Base-by-base conservation (phyloP, 2,329 filamentous ascomycete genomes). In the Aspergillus sp. region DNA sequence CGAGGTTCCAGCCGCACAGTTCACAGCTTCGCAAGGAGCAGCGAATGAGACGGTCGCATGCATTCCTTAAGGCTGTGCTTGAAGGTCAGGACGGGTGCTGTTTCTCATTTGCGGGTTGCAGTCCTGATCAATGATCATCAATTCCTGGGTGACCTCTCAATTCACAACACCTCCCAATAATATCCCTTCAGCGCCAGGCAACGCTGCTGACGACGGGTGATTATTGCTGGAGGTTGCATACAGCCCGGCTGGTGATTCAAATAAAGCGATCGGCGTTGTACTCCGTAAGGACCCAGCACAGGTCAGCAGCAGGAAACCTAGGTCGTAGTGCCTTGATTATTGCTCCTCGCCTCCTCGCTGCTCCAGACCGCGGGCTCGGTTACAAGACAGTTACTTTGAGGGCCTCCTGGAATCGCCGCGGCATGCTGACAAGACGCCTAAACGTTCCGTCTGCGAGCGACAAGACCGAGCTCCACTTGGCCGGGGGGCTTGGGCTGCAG, bases 1-100 rank as follows among this genome's bases (percentile, higher is more conserved):
- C 44, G 34, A 54, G 34, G 24, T 54, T 54, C 52, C 44, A 54
- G 52, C 52, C 52, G 45, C 52, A 54, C 52, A 54, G 52, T 30
- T 54, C 45, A 48, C 34, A 52, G 24, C 49, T 42, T 37, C 17
- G 24, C 24, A 30, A 53, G 19, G 37, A 53, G 30, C n/a, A 19
- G 30, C 51, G 51, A 53, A 53, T 53, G 13, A 53, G 17, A 54
- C 19, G 51, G 37, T 33, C 33, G 52, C 17, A 33, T 48, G 44
- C 52, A 33, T 24, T 51, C 22, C 33, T 40, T 48, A 48, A 54
- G 52, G 42, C 52, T 54, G 52, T 54, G 52, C 52, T 54, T 20
- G 34, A 54, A 20, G 51, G 33, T 20, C 27, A 47, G 42, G 51
- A 39, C 24, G 41, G 13, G 40, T 24, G 51, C 40, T 53, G 37